Percentiles rank a stretch among this genome's conserved stretches.
phyloP scores from a whole-genome alignment of 2,329 filamentous ascomycete species.

The Eurotiales sp. region DNA sequence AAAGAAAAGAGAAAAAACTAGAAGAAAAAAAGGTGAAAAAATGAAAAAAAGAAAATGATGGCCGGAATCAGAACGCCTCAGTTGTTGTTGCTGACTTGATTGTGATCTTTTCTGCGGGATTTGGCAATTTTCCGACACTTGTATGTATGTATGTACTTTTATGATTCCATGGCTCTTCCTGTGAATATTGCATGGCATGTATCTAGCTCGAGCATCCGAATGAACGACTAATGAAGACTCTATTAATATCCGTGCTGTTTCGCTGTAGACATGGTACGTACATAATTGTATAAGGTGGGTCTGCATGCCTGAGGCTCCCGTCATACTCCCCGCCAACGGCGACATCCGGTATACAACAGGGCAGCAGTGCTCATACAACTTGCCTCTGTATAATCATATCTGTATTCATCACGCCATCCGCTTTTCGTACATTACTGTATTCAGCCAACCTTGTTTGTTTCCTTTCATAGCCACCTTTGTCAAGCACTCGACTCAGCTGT shows the following conservation, averaged over 20 bases:
- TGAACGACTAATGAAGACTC: not conserved
- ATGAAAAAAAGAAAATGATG: not conserved
- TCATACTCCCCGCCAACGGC: not conserved
- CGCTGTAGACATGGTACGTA: too few relatives aligned
- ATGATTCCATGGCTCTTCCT: conserved; percentile 7
- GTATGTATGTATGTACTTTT: conserved; percentile 8
- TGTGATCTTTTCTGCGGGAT: not conserved
- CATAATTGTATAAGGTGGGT: not conserved
- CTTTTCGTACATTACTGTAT: too few relatives aligned
- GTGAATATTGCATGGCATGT: conserved; percentile 10
- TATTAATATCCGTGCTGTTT: too few relatives aligned
- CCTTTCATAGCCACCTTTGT: too few relatives aligned
- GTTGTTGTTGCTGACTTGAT: not conserved
- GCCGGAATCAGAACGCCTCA: not conserved
- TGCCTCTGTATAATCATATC: too few relatives aligned
- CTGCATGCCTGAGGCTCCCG: not conserved
- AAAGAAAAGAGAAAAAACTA: not conserved
- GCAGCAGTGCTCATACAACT: too few relatives aligned
- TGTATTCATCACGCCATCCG: too few relatives aligned
- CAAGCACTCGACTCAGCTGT: too few relatives aligned
- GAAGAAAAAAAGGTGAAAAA: not conserved
- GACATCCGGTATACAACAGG: not conserved
- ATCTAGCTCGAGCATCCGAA: conserved; percentile 2
- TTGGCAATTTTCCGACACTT: not conserved
- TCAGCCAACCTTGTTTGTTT: too few relatives aligned